phyloP scores from a whole-genome alignment of 148 eudicot genomes.

The Camellia granthamiana region DNA sequence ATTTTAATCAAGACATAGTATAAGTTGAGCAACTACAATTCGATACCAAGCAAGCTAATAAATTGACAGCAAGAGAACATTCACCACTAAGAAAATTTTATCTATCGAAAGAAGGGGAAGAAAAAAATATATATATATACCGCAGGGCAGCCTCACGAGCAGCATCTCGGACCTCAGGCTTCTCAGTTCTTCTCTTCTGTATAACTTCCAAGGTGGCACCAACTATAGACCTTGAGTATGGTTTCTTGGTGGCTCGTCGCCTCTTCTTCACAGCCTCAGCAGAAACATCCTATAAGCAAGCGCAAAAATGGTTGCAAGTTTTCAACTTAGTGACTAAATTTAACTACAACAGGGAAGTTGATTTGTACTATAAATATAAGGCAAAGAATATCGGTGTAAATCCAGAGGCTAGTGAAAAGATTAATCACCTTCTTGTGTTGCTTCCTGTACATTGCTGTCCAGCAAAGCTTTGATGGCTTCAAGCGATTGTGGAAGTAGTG shows the following conservation, averaged over 20 bases:
- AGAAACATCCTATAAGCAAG: neutral
- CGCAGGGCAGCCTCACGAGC: slow-evolving; percentile 3
- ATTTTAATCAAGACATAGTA: neutral
- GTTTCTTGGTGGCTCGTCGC: slow-evolving; percentile 2
- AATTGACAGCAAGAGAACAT: too few relatives aligned
- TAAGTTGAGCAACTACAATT: too few relatives aligned
- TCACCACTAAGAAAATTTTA: too few relatives aligned
- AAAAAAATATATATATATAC: neutral
- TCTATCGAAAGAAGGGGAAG: too few relatives aligned
- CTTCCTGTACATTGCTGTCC: slow-evolving; percentile 8
- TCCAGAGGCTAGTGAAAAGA: neutral
- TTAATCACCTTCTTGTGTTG: neutral
- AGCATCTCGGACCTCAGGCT: slow-evolving; percentile 4
- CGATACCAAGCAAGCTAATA: neutral
- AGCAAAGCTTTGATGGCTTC: neutral
- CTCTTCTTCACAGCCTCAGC: slow-evolving; percentile 4
- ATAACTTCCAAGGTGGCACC: slow-evolving; percentile 3
- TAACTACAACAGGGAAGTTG: neutral
- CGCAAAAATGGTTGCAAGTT: neutral
- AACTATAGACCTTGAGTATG: slow-evolving; percentile 4
- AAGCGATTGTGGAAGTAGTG: neutral
- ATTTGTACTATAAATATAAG: neutral
- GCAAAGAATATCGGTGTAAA: neutral
- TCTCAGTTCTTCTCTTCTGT: neutral
- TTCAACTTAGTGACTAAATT: neutral